Conservation (phyloP, 148 eudicot genomes). For the Rhododendron mucronatum region DNA sequence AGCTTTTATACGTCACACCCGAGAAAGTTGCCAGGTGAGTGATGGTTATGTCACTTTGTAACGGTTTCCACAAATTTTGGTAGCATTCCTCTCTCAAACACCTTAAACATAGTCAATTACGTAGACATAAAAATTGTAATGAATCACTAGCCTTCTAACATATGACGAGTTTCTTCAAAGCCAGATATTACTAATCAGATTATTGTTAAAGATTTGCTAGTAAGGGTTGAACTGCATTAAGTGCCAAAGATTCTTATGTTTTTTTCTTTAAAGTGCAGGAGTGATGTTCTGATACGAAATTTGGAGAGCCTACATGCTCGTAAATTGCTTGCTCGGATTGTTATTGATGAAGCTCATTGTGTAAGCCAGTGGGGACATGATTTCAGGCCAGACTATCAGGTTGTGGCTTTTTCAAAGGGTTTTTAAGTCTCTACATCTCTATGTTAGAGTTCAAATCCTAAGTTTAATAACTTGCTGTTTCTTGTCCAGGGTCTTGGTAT, state of each 20-base stretch:
- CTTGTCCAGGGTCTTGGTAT: slow-evolving; percentile 79
- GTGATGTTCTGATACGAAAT: slow-evolving; percentile 75
- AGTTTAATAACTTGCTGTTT: slow-evolving; percentile 15
- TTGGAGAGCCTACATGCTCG: slow-evolving; percentile 75
- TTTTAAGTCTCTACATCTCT: background rate
- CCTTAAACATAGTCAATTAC: background rate
- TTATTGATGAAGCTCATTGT: slow-evolving; percentile 99
- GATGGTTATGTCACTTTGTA: background rate
- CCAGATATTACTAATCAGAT: background rate
- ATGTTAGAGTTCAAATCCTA: background rate
- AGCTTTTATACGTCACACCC: slow-evolving; percentile 89
- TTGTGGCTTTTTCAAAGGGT: slow-evolving; percentile 13
- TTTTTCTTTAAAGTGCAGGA: slow-evolving; percentile 47
- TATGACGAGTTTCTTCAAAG: background rate
- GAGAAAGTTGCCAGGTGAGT: slow-evolving; percentile 97
- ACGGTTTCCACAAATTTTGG: background rate
- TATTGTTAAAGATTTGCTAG: background rate
- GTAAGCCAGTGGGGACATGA: slow-evolving; percentile 99
- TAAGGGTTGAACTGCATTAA: background rate
- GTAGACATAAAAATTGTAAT: background rate
- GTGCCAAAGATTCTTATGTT: slow-evolving; percentile 11
- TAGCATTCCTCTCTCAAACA: background rate
- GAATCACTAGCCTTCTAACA: background rate
- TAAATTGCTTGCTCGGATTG: slow-evolving; percentile 73
- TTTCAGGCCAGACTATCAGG: slow-evolving; percentile 99